Conservation (phyloP, 2,329 filamentous ascomycete species). For the Arthroderma sp. region DNA sequence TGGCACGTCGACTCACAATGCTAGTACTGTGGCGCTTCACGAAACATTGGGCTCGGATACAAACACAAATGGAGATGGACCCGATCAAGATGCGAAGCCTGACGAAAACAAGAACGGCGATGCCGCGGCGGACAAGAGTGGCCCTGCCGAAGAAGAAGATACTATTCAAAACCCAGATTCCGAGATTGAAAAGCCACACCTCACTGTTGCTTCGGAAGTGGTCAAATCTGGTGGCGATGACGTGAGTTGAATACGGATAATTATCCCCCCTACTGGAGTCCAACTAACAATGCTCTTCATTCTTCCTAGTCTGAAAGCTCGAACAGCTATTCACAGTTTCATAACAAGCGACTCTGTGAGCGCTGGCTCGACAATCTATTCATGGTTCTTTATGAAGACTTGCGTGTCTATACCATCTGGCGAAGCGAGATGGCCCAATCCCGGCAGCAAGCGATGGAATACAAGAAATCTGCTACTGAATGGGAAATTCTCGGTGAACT, state of each 20-base stretch:
- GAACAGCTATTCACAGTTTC: constrained; percentile 75
- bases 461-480: constrained; percentile 92
- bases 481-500: constrained; percentile 96
- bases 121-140: constrained; percentile 9
- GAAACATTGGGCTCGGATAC: constrained; percentile 44
- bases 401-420: constrained; percentile 98
- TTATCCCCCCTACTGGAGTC: neutral
- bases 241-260: constrained; percentile 31
- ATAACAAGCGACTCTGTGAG: constrained; percentile 94
- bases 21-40: constrained; percentile 66
- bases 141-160: constrained; percentile 19
- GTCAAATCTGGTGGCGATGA: constrained; percentile 64
- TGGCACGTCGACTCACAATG: constrained; percentile 47
- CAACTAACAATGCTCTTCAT: neutral
- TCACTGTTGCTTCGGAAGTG: constrained; percentile 63
- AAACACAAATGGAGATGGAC: constrained; percentile 23
- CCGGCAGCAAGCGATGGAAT: constrained; percentile 81
- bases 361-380: constrained; percentile 97
- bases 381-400: constrained; percentile 97
- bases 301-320: constrained; percentile 43
- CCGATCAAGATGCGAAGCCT: constrained; percentile 15
- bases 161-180: constrained; percentile 14
- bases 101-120: constrained; percentile 19
- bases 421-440: constrained; percentile 95
- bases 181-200: constrained; percentile 61